Conservation (phyloP, 371 early-diverging fungal species). For the Mortierella sp. region DNA sequence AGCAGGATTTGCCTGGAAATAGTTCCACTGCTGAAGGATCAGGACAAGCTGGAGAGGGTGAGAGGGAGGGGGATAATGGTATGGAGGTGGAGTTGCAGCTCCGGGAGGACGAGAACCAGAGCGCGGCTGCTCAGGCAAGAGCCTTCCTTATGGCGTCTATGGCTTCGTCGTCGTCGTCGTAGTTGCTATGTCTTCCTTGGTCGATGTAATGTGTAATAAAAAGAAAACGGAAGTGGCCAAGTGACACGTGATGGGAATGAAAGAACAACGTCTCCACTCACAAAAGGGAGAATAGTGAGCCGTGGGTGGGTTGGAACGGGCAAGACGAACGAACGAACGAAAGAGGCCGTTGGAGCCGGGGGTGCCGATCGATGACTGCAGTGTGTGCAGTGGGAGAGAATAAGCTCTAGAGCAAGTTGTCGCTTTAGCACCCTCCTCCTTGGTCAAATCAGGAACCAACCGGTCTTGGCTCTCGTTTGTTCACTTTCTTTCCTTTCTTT, state of each 20-base stretch:
- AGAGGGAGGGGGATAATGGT: not conserved
- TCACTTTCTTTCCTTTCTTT: constrained; percentile 6
- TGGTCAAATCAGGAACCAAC: not conserved
- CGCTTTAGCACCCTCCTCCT: not conserved
- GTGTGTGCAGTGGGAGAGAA: not conserved
- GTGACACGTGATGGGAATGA: constrained; percentile 13
- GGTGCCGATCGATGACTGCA: constrained; percentile 8
- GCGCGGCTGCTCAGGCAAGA: constrained; percentile 41
- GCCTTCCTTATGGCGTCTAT: constrained; percentile 20
- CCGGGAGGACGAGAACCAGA: constrained; percentile 32
- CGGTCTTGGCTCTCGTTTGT: constrained; percentile 13
- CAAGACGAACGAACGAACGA: not conserved
- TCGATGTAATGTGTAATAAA: not conserved
- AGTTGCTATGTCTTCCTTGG: not conserved
- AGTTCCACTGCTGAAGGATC: not conserved
- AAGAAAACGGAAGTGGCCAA: not conserved
- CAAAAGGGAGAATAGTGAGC: no score
- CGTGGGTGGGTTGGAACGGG: not conserved
- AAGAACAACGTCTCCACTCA: not conserved
- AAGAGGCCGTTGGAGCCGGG: constrained; percentile 4
- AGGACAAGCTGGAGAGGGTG: not conserved
- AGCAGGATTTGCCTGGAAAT: constrained; percentile 35
- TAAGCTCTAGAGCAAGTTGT: not conserved
- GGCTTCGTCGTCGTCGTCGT: constrained; percentile 5
- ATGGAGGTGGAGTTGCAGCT: constrained; percentile 20